phyloP scores from a whole-genome alignment of 257 asterid species.

The Nemophila menziesii region DNA sequence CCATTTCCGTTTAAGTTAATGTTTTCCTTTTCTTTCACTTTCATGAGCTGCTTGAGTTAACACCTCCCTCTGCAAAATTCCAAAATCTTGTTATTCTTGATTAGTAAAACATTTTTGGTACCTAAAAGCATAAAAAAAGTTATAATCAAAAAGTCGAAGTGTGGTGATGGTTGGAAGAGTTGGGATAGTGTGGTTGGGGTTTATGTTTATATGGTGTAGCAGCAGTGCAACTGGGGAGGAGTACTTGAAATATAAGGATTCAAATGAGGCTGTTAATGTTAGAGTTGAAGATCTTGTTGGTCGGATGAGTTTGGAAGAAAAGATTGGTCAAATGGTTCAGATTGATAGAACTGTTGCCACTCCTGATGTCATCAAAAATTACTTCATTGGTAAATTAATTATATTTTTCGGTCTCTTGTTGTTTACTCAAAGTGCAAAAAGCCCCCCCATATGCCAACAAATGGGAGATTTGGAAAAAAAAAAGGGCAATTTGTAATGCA shows the following conservation, averaged over 20 bases:
- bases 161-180: slow-evolving; percentile 21
- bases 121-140: too few species aligned
- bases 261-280: slow-evolving; percentile 39
- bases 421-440: too few species aligned
- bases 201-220: slow-evolving; percentile 25
- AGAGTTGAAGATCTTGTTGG: slow-evolving; percentile 59
- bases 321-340: slow-evolving; percentile 92
- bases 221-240: slow-evolving; percentile 20
- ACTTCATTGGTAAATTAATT: slow-evolving; percentile 42
- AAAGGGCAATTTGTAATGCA: too few species aligned
- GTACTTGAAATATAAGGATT: slow-evolving; percentile 50
- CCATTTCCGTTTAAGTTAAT: too few species aligned
- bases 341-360: slow-evolving; percentile 65
- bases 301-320: slow-evolving; percentile 63
- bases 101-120: too few species aligned
- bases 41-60: background rate
- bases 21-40: background rate
- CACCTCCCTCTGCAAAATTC: background rate
- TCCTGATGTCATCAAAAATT: slow-evolving; percentile 43
- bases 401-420: too few species aligned
- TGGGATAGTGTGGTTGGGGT: slow-evolving; percentile 27
- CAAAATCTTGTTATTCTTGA: background rate
- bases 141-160: background rate
- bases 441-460: too few species aligned
- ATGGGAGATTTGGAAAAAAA: too few species aligned